Evolutionary conservation across 2,329 filamentous ascomycete genomes (phyloP), one percentile per base, ranked within the genome.

Genomic region (Ceratocystis albifundus): DNA sequence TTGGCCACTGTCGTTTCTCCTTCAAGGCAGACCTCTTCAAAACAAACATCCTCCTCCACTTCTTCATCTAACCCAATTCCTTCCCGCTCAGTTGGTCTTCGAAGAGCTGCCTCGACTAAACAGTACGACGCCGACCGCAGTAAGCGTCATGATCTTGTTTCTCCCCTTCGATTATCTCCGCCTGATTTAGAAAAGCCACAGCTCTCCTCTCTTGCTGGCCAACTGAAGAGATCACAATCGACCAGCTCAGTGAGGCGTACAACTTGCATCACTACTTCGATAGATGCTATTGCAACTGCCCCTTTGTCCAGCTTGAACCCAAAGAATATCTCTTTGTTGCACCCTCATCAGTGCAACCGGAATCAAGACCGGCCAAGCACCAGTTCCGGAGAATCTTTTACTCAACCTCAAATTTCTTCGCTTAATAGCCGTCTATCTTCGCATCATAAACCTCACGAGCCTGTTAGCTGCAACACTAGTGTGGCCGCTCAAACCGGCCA

Each of bases 91-190:
- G 64, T 17, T 50, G 64, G 66, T 4, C 45, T 68, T 17, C 62
- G 50, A 61, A 65, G 66, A 66, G 66, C 66, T 53, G 62, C 66
- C 25, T 68, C 66, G 4, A 68, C 66, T 30, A 68, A 68, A 50
- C 64, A 68, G 15, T 65, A 63, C 61, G 66, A 68, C 66, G 64
- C 64, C 25, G 66, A 68, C 44, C 64, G 64, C 61, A 28, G 25
- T 28, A 65, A 63, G 17, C 66, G 53, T 28, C 46, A 63, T 30
- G 66, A 68, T 48, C 66, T 68, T 45, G 66, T 68, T 7, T 68
- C 66, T 4, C 66, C 66, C 36, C 53, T 68, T 25, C 66, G 66
- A 10, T 61, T 68, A 62, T 68, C 66, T 28, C 66, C 66, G n/a
- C 66, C 66, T 12, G 64, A 68, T 36, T 17, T 64, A 59, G 55